Conservation (phyloP, 257 asterid genomes). For the Solanum chiquidenum region DNA sequence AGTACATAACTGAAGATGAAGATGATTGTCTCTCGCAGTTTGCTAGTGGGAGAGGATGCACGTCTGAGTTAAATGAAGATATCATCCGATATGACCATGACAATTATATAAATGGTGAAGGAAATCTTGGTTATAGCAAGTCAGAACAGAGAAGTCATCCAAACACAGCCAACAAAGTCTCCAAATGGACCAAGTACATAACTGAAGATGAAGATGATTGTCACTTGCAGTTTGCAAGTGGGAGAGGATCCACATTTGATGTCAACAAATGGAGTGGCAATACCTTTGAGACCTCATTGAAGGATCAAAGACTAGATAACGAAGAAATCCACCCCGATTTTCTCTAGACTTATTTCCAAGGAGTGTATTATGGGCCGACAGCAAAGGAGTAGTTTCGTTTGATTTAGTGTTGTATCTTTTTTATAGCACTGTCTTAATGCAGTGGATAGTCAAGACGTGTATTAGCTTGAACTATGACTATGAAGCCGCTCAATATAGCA, state of each 20-base stretch:
- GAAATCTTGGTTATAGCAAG: not conserved
- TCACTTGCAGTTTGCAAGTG: constrained; percentile 14
- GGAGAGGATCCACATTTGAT: not conserved
- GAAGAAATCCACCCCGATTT: constrained; percentile 80
- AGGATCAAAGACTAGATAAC: constrained; percentile 46
- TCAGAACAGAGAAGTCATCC: not conserved
- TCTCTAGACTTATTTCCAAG: constrained; percentile 20
- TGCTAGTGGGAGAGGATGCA: constrained; percentile 11
- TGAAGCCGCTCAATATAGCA: not conserved
- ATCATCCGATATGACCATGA: not conserved
- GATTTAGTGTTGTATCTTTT: not conserved
- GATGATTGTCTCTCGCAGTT: constrained; percentile 4
- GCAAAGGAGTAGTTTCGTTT: not conserved
- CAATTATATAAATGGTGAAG: not conserved
- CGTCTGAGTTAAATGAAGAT: not conserved
- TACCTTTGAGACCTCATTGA: constrained; percentile 14
- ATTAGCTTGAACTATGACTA: not conserved
- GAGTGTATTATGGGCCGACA: not conserved
- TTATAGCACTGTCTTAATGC: not conserved
- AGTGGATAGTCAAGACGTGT: not conserved
- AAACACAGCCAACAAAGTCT: constrained; percentile 13
- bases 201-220: constrained; percentile 14
- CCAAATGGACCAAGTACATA: constrained; percentile 70
- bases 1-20: constrained; percentile 32
- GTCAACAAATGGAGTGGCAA: constrained; percentile 2